These are phyloP conservation scores for Ascomycota sp. DNA, from an alignment of 2,329 filamentous ascomycete genomes.

Conservation along the genomic window DNA sequence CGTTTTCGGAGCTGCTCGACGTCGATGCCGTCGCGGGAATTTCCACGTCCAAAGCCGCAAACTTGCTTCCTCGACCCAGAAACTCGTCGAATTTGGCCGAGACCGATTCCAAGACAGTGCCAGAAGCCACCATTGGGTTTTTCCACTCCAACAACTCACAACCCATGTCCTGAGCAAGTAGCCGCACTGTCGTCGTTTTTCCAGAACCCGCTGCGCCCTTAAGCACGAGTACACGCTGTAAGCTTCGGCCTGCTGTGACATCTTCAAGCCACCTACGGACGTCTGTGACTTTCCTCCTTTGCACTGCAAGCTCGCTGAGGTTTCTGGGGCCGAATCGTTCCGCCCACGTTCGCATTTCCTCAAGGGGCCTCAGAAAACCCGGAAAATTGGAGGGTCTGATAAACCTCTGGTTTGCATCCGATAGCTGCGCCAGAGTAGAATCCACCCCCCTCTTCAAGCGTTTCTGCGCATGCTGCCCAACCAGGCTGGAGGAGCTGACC, in stretches of 20 bases:
- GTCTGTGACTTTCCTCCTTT: constrained; percentile 83
- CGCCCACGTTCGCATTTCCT: constrained; percentile 61
- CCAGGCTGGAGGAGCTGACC: constrained; percentile 29
- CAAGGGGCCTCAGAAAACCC: constrained; percentile 12
- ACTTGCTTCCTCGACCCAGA: constrained; percentile 59
- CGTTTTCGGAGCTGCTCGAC: constrained; percentile 5
- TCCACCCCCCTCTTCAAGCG: constrained; percentile 20
- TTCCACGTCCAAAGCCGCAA: constrained; percentile 44
- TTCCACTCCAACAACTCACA: constrained; percentile 77
- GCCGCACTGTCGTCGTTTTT: constrained; percentile 70
- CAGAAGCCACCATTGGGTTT: constrained; percentile 48
- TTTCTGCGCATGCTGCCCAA: constrained; percentile 35
- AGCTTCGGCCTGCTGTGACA: constrained; percentile 42
- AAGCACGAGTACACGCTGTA: constrained; percentile 59
- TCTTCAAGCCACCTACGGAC: constrained; percentile 66
- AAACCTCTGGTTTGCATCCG: constrained; percentile 28
- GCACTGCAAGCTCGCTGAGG: constrained; percentile 73
- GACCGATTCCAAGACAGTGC: constrained; percentile 44
- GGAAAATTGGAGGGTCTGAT: constrained; percentile 19
- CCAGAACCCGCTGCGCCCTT: constrained; percentile 83
- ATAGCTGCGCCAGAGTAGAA: constrained; percentile 4
- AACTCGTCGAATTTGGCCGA: constrained; percentile 85
- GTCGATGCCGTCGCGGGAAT: constrained; percentile 8
- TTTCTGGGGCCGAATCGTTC: constrained; percentile 60
- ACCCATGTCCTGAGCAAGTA: constrained; percentile 59